phyloP scores from a whole-genome alignment of 106 monocot species.

The Ottelia alismoides region DNA sequence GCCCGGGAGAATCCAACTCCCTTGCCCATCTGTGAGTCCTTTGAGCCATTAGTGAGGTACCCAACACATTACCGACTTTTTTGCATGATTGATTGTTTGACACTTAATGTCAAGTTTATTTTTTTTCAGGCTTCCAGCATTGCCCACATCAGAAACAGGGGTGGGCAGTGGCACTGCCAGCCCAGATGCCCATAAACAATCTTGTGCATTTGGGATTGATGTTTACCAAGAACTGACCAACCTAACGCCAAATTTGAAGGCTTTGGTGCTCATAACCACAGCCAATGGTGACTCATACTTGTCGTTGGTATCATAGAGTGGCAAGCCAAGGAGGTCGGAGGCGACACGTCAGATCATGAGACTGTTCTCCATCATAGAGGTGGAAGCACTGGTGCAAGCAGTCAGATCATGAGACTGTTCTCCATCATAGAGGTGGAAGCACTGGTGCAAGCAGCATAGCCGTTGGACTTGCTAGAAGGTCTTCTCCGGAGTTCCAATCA shows the following conservation, averaged over 20 bases:
- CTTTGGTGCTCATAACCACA: constrained; percentile 17
- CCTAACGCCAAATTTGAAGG: constrained; percentile 6
- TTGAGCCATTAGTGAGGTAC: constrained; percentile 28
- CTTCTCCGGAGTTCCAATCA: no score
- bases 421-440: no score
- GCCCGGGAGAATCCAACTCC: constrained; percentile 3
- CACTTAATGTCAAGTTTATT: no score
- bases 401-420: no score
- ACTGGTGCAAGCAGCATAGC: no score
- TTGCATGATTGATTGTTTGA: background rate
- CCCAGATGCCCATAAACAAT: background rate
- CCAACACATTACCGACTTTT: constrained; percentile 5
- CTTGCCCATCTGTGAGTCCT: background rate
- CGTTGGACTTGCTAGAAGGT: no score
- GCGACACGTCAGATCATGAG: constrained; percentile 22
- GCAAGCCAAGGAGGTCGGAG: constrained; percentile 15
- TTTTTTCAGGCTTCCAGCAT: constrained; percentile 10
- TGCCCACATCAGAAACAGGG: background rate
- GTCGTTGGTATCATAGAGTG: constrained; percentile 15
- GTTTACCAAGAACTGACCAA: no score
- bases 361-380: constrained; percentile 33
- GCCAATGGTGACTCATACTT: constrained; percentile 13
- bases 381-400: constrained; percentile 34
- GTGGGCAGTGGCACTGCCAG: background rate
- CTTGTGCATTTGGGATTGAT: no score